These are phyloP conservation scores for Pueraria montana DNA, from an alignment of 306 rosid genomes.

Conservation along the genomic window DNA sequence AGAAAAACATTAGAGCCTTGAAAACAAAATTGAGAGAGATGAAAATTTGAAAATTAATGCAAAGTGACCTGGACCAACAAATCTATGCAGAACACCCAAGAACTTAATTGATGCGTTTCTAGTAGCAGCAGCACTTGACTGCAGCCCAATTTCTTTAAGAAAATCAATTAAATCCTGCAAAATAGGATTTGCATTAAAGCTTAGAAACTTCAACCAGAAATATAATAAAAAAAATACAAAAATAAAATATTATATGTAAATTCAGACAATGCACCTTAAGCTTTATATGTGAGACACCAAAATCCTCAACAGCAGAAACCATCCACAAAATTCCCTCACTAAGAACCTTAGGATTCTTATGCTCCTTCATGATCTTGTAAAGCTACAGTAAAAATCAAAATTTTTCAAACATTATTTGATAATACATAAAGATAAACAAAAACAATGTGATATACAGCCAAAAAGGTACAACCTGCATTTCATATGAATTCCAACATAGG, in stretches of 20 bases:
- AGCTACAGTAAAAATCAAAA: slow-evolving; percentile 55
- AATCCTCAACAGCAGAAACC: slow-evolving; percentile 97
- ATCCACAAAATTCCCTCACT: slow-evolving; percentile 98
- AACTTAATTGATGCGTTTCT: slow-evolving; percentile 95
- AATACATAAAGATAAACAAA: slow-evolving; percentile 32
- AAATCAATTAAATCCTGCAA: slow-evolving; percentile 95
- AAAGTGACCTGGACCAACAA: slow-evolving; percentile 97
- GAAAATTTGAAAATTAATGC: slow-evolving; percentile 34
- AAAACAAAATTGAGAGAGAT: slow-evolving; percentile 19
- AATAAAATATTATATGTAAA: not conserved
- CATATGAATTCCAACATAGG: not conserved
- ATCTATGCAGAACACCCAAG: slow-evolving; percentile 92
- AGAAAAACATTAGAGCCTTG: slow-evolving; percentile 42
- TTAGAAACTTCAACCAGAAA: slow-evolving; percentile 21
- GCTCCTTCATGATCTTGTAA: slow-evolving; percentile 97
- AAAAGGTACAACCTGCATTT: not conserved
- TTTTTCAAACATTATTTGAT: not conserved
- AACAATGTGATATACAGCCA: not conserved
- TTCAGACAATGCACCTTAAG: slow-evolving; percentile 73
- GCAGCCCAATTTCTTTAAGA: slow-evolving; percentile 93
- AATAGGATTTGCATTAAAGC: slow-evolving; percentile 32
- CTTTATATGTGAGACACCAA: slow-evolving; percentile 87
- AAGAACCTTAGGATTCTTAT: slow-evolving; percentile 98
- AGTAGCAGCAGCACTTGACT: slow-evolving; percentile 96
- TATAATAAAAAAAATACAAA: not conserved